A percentile compares a stretch with the other conserved stretches of the same genome.
These are phyloP conservation scores for Cucumis melo DNA, from an alignment of 306 rosid species.

Conservation along the genomic window DNA sequence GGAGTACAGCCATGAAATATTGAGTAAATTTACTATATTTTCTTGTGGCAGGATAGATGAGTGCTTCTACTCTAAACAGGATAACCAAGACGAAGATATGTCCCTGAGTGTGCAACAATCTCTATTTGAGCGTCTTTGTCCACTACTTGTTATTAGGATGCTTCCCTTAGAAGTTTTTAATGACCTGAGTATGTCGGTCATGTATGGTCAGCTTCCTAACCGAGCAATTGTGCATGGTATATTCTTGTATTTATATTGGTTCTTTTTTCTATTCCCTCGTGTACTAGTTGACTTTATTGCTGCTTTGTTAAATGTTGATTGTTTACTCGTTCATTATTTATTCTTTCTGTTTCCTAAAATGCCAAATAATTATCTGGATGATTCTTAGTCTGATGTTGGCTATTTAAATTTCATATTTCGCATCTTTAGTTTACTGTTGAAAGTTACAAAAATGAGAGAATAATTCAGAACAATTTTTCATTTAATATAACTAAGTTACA, in stretches of 20 bases:
- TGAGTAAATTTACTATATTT: slow-evolving; percentile 3
- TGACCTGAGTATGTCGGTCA: slow-evolving; percentile 42
- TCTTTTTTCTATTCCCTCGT: neutral
- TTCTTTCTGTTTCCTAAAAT: neutral
- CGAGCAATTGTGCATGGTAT: slow-evolving; percentile 36
- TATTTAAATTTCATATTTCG: no score
- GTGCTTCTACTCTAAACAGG: slow-evolving; percentile 38
- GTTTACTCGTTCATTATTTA: neutral
- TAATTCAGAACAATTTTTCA: no score
- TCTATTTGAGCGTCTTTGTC: slow-evolving; percentile 81
- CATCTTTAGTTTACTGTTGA: no score
- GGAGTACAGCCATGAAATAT: neutral
- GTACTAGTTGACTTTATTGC: neutral
- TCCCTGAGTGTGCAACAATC: slow-evolving; percentile 37
- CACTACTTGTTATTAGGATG: slow-evolving; percentile 73
- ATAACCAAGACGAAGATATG: slow-evolving; percentile 37
- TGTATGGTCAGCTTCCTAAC: slow-evolving; percentile 44
- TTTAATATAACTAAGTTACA: no score
- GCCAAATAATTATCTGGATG: neutral
- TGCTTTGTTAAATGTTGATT: neutral
- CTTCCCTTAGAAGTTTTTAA: slow-evolving; percentile 70
- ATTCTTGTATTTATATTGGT: slow-evolving; percentile 11
- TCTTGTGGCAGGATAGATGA: slow-evolving; percentile 35
- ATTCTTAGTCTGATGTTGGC: neutral
- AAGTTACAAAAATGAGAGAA: no score